These are phyloP conservation scores for Entomophthora muscae DNA, from an alignment of 371 early-diverging fungal genomes.

Conservation along the genomic window DNA sequence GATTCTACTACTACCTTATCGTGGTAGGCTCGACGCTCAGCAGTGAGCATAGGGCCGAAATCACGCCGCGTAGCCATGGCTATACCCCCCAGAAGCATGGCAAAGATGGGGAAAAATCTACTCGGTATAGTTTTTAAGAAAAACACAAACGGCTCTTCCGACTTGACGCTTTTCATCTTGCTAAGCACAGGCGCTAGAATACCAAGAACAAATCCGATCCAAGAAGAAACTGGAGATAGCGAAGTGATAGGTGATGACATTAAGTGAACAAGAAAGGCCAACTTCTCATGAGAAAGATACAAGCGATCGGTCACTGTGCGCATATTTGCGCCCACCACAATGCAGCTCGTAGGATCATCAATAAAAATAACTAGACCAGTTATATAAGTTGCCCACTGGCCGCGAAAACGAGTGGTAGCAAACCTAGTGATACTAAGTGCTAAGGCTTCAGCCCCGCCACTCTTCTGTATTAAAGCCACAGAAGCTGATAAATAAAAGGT, in stretches of 20 bases:
- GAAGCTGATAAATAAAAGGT: constrained; percentile 1
- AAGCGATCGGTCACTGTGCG: constrained; percentile 1
- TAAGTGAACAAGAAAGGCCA: constrained; percentile 7
- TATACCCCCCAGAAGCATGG: not conserved
- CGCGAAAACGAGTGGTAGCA: constrained; percentile 4
- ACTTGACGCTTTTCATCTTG: too few relatives aligned
- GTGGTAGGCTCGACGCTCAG: constrained; percentile 6
- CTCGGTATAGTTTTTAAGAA: constrained; percentile 4
- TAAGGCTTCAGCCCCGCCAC: constrained; percentile 8
- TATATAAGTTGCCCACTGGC: constrained; percentile 6
- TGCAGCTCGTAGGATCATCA: constrained; percentile 6
- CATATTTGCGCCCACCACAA: constrained; percentile 10
- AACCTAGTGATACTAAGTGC: not conserved
- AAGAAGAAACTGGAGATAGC: constrained; percentile 4
- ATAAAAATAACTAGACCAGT: constrained; percentile 4
- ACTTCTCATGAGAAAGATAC: not conserved
- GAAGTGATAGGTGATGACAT: constrained; percentile 6
- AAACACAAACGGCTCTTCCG: constrained; percentile 9
- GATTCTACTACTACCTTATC: not conserved
- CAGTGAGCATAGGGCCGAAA: constrained; percentile 6
- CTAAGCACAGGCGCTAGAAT: not conserved
- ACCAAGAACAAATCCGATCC: constrained; percentile 7
- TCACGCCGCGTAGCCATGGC: not conserved
- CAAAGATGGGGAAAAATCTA: constrained; percentile 6
- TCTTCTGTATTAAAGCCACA: constrained; percentile 5